Evolutionary conservation across 768 basidiomycete species (phyloP), one percentile per base, ranked within the genome.

Genomic region (Lentinula edodes): DNA sequence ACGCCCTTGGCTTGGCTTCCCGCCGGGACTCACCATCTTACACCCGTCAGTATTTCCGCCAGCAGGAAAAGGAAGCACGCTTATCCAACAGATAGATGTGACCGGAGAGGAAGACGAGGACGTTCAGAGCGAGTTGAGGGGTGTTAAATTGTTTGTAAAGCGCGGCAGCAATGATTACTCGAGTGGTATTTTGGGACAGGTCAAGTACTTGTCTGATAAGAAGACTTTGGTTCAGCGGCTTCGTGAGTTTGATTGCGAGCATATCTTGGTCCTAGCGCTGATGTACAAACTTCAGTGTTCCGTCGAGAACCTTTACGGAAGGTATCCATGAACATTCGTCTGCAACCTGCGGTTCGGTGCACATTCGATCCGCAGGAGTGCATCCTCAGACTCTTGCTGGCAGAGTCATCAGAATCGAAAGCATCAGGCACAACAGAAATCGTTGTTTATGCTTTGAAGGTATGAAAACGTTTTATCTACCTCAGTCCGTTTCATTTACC

Each of bases 21-120:
- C 55, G 18, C 13, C 42, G 13, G 55, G 55, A 56, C 8, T 15
- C 55, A 23, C 23, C 38, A 41, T 10, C 58, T 59, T 34, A 45
- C n/a, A 59, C 34, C 35, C 58, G 58, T 59, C 38, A 59, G 58
- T 59, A 35, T 48, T 36, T 48, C 58, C 55, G 28, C 55, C n/a
- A 56, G 28, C 18, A 41, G 28, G 10, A 43, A 6, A n/a, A 56
- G 20, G 39, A 20, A 34, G 20, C 6, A 28, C 10, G 55, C 55
- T 56, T 20, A 56, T 39, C 18, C 18, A 43, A 28, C 12, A 42
- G 10, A 23, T 61, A 83, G 81, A 71, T 66, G 28, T 79, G 38
- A 89, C 87, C 1, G 88, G 88, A 9, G 88, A 90, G 66, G 88
- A 90, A 68, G 78, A 82, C 52, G 88, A 90, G 70, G 74, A 77